Conservation (phyloP, 345 rosid species). For the Streptanthus diversifolius region DNA sequence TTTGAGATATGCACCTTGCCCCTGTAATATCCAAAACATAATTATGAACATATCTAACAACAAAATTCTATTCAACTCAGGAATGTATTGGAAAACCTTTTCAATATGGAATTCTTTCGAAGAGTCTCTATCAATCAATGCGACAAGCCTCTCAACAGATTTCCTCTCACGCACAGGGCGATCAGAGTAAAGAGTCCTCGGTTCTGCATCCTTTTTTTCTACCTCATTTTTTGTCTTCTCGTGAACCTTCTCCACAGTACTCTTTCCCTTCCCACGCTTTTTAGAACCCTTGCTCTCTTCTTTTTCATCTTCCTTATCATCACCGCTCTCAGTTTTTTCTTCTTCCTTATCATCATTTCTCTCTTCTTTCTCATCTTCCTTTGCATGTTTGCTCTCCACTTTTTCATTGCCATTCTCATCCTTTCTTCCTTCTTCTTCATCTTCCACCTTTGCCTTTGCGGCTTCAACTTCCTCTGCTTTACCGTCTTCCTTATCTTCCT, state of each 20-base stretch:
- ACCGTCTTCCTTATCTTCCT: neutral
- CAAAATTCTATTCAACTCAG: slow-evolving; percentile 7
- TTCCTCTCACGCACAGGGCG: slow-evolving; percentile 96
- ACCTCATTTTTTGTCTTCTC: slow-evolving; percentile 43
- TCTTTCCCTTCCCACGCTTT: slow-evolving; percentile 44
- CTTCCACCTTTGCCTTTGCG: slow-evolving; percentile 8
- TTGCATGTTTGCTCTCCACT: slow-evolving; percentile 2
- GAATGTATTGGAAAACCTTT: slow-evolving; percentile 50
- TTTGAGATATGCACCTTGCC: slow-evolving; percentile 73
- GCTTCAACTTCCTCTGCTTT: slow-evolving; percentile 19
- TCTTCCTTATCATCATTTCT: slow-evolving; percentile 16
- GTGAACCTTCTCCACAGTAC: slow-evolving; percentile 34
- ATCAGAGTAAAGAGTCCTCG: slow-evolving; percentile 60
- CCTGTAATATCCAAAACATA: slow-evolving; percentile 52
- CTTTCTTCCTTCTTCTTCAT: slow-evolving; percentile 18
- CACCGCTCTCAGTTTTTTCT: slow-evolving; percentile 16
- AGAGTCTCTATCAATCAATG: slow-evolving; percentile 68
- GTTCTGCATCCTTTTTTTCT: slow-evolving; percentile 49
- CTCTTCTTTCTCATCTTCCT: slow-evolving; percentile 22
- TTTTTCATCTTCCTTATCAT: slow-evolving; percentile 33
- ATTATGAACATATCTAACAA: slow-evolving; percentile 3
- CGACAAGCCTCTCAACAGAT: slow-evolving; percentile 94
- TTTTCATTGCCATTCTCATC: slow-evolving; percentile 28
- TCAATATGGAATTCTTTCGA: slow-evolving; percentile 68
- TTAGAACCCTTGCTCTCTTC: slow-evolving; percentile 43